phyloP scores from a whole-genome alignment of 148 eudicot species.

The Diospyros kaki region DNA sequence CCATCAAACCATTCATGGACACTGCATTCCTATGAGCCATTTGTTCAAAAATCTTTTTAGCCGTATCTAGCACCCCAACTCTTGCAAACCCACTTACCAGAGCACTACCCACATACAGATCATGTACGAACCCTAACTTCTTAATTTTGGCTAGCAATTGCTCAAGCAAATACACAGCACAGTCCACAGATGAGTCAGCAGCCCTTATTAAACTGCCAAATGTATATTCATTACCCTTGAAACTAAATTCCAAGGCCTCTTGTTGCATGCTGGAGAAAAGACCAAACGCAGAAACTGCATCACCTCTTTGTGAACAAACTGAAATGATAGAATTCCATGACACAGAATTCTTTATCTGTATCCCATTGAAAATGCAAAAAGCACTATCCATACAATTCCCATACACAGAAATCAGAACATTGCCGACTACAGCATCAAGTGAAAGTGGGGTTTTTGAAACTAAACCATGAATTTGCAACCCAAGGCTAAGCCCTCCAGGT shows the following conservation, averaged over 20 bases:
- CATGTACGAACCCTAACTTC: conserved; percentile 51
- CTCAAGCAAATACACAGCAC: conserved; percentile 39
- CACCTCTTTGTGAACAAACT: conserved; percentile 58
- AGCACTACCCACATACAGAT: conserved; percentile 81
- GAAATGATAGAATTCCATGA: conserved; percentile 86
- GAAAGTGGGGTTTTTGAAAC: conserved; percentile 42
- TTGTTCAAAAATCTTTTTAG: conserved; percentile 47
- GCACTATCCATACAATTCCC: conserved; percentile 47
- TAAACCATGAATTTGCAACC: conserved; percentile 73
- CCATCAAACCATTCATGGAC: conserved; percentile 73
- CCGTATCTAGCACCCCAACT: conserved; percentile 45
- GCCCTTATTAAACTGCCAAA: conserved; percentile 63
- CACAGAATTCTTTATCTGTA: conserved; percentile 33
- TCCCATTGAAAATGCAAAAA: conserved; percentile 50
- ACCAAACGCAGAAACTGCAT: conserved; percentile 39
- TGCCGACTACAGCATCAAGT: conserved; percentile 52
- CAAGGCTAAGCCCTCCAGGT: conserved; percentile 32
- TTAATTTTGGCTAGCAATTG: conserved; percentile 51
- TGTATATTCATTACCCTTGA: conserved; percentile 59
- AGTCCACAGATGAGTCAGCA: conserved; percentile 32
- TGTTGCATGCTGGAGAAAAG: conserved; percentile 56
- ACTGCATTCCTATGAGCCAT: conserved; percentile 67
- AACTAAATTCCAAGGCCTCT: conserved; percentile 30
- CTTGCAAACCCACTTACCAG: conserved; percentile 71
- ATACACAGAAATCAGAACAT: conserved; percentile 73